Evolutionary conservation across 371 early-diverging fungal species (phyloP).

Genomic region (Mucor saturninus): DNA sequence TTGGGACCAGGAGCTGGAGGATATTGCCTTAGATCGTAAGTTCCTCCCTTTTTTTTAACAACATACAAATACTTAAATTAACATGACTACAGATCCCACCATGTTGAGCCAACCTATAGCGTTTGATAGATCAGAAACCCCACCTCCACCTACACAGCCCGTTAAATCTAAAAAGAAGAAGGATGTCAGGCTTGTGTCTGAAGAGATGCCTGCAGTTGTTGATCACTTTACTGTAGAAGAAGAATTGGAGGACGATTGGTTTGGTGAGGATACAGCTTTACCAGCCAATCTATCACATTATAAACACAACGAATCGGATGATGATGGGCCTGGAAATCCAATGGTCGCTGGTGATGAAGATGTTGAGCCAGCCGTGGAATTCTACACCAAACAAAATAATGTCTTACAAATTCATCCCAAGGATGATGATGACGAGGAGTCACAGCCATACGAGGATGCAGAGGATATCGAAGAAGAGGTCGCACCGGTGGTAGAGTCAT

Average conservation of each 20-base stretch:
- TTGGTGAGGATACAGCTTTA: slow-evolving; percentile 38
- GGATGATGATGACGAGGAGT: neutral
- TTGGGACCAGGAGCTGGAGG: slow-evolving; percentile 50
- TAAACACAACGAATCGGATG: slow-evolving; percentile 35
- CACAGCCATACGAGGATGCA: neutral
- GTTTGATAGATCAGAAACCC: slow-evolving; percentile 33
- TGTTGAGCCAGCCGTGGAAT: slow-evolving; percentile 46
- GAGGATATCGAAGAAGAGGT: slow-evolving; percentile 14
- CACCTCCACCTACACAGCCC: slow-evolving; percentile 49
- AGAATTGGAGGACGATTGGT: slow-evolving; percentile 60
- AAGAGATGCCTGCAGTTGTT: slow-evolving; percentile 39
- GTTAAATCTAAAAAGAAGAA: slow-evolving; percentile 40
- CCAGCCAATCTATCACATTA: neutral
- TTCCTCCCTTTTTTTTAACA: neutral
- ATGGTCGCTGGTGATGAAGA: slow-evolving; percentile 67
- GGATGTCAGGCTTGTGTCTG: slow-evolving; percentile 30
- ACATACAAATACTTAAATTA: neutral
- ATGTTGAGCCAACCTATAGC: slow-evolving; percentile 1
- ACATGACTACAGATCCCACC: slow-evolving; percentile 3
- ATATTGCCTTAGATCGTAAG: slow-evolving; percentile 44
- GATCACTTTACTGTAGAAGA: slow-evolving; percentile 54
- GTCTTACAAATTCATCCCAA: slow-evolving; percentile 1
- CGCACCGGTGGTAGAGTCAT: slow-evolving; percentile 7
- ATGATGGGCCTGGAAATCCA: slow-evolving; percentile 52
- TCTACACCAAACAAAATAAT: slow-evolving; percentile 21